Base-by-base conservation (phyloP, 192 early-diverging fungal genomes). In the Mortierella alpina region DNA sequence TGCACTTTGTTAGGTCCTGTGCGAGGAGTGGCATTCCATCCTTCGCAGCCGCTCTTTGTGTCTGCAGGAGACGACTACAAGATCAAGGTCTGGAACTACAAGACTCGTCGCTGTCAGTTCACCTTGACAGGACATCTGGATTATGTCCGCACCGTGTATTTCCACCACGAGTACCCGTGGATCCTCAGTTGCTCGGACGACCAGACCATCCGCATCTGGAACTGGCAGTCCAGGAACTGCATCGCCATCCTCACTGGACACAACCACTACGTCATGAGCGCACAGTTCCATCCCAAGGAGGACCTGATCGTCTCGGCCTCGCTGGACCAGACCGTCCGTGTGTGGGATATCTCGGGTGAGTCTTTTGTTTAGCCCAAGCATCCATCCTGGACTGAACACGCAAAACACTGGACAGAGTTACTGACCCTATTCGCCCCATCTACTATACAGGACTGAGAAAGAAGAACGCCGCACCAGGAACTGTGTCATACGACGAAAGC, bases 61-160 rank as follows among this genome's bases (percentile, higher is more conserved):
- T 96, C 96, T 45, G 97, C 96, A 45, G 98, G 96, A 65, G 98
- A 99, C 79, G 98, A 99, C 85, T 97, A 99, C 90, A 99, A 98
- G 85, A 96, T 99, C 79, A 98, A 97, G 85, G 96, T 99, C 17
- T 99, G 98, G 98, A 98, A 98, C 88, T 95, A 97, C 90, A 98
- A 98, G 85, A 95, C 93, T 52, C 90, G 96, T 17, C 93, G 96
- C 72, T 99, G 96, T 76, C 86, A 96, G 41, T 99, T 98, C 69
- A 98, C 98, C 18, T 88, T 99, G 46, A 96, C 95, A 54, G 98
- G 98, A 8, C 98, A 99, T 87, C 84, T 99, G 73, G 98, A 99
- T 75, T 99, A 97, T 73, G 96, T 99, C 45, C 95, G 98, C 65
- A 96, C 95, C 5, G 96, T 97, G 2, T 95, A 88, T 82, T 99